Base-by-base conservation (phyloP, 1,139 yeast genomes). In the Lodderomyces margitis region DNA sequence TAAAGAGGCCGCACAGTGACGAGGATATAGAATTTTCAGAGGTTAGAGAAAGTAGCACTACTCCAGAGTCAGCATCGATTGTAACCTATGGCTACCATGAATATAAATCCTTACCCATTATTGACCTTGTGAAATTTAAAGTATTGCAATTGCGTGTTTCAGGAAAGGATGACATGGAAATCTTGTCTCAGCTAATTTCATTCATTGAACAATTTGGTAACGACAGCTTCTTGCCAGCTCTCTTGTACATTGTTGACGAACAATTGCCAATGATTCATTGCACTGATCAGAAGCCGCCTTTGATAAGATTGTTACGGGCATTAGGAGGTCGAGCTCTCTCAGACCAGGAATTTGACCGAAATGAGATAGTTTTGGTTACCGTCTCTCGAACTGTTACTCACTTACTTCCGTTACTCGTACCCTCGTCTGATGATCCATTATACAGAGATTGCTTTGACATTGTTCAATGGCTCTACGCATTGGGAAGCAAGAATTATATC, bases 401-500 rank as follows among this genome's bases (percentile, higher is more conserved):
- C 4, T 43, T 62, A 21, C 21, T 47, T 14, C 56, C 56, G 3
- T 27, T 42, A 4, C 44, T 53, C 2, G 14, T 28, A 4, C n/a
- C 34, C 0, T 7, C 17, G 3, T 15, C 20, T 4, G 57, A 53
- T 41, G 49, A 49, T 2, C 56, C 51, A 7, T 49, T 66, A 14
- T 46, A 49, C 16, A 61, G 60, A 17, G 74, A 70, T 41, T 58
- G 62, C 34, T 48, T 46, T 34, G 79, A 74, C 45, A 60, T 74
- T 40, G 48, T 61, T 16, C 45, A 48, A 3, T 70, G 72, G 68
- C 41, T 68, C 21, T 33, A 60, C 10, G 53, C 58, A 45, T 66
- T 70, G 44, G 67, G 61, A 1, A 50, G 50, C 4, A 61, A 59
- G 41, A 49, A 51, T 3, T 48, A 68, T 9, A 58, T 70, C 9